phyloP scores from a whole-genome alignment of 1,284 basidiomycete genomes.

The Inonotus hispidus region DNA sequence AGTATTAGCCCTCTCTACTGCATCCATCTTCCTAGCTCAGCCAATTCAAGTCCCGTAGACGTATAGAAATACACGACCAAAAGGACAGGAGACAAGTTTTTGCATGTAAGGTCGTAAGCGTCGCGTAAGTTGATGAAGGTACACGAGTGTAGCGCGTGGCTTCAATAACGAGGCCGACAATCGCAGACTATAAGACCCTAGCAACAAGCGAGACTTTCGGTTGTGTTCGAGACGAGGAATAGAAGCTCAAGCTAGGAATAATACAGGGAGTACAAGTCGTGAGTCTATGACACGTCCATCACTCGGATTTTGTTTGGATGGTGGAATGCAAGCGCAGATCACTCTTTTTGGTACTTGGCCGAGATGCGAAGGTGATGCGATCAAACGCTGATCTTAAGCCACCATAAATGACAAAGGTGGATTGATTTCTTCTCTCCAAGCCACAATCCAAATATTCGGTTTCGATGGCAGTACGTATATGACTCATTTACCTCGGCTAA shows the following conservation, averaged over 20 bases:
- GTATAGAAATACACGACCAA: not conserved
- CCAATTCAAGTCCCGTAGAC: not conserved
- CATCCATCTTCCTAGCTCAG: conserved; percentile 51
- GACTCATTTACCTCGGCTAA: too few species aligned
- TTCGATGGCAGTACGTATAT: too few species aligned
- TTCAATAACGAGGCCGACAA: not conserved
- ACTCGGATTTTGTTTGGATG: not conserved
- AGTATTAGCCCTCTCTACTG: conserved; percentile 67
- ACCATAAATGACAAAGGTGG: too few species aligned
- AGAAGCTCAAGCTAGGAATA: not conserved
- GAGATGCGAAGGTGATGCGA: too few species aligned
- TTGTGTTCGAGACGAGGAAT: too few species aligned
- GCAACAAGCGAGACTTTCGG: too few species aligned
- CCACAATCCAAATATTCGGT: too few species aligned
- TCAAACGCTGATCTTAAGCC: too few species aligned
- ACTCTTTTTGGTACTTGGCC: not conserved
- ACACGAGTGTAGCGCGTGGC: not conserved
- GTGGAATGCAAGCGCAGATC: not conserved
- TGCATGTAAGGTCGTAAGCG: not conserved
- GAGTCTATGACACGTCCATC: not conserved
- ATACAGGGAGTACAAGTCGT: not conserved
- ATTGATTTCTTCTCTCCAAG: too few species aligned
- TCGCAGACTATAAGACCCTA: too few species aligned
- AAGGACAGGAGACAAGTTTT: not conserved
- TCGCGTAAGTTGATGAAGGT: not conserved